Conservation (phyloP, 148 eudicot species). For the Bassia scoparia region DNA sequence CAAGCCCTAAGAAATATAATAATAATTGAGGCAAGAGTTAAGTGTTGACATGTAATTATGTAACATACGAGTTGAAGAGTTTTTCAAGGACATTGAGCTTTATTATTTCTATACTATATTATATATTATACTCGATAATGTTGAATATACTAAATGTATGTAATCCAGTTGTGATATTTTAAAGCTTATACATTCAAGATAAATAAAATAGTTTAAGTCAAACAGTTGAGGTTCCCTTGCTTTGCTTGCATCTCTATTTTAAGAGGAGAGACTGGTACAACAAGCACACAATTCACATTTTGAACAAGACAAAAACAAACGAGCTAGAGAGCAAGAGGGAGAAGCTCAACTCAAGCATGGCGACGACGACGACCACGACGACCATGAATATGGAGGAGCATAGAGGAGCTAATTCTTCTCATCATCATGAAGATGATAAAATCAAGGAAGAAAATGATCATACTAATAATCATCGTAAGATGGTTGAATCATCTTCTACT, state of each 20-base stretch:
- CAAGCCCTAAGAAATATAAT: no score
- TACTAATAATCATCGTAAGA: not conserved
- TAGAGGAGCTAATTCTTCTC: not conserved
- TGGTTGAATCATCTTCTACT: not conserved
- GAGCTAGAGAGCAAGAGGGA: not conserved
- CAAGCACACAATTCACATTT: constrained; percentile 12
- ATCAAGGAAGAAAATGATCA: constrained; percentile 8
- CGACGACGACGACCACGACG: not conserved
- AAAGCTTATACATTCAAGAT: not conserved
- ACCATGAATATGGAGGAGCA: constrained; percentile 10
- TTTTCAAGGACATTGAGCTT: constrained; percentile 15
- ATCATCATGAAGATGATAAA: not conserved
- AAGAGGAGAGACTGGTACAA: constrained; percentile 5
- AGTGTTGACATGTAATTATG: constrained; percentile 14
- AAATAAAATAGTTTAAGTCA: constrained; percentile 20
- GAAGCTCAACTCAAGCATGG: not conserved
- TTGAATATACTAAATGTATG: not conserved
- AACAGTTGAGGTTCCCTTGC: constrained; percentile 16
- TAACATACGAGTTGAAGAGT: not conserved
- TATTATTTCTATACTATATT: not conserved
- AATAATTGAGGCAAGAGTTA: not conserved
- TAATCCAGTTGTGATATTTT: constrained; percentile 13
- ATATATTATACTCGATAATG: not conserved
- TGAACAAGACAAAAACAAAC: not conserved
- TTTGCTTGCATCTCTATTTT: constrained; percentile 17